Percentiles rank a stretch among this genome's conserved stretches.
Evolutionary conservation across 148 eudicot species (phyloP).

Genomic region (Silene uniflora): DNA sequence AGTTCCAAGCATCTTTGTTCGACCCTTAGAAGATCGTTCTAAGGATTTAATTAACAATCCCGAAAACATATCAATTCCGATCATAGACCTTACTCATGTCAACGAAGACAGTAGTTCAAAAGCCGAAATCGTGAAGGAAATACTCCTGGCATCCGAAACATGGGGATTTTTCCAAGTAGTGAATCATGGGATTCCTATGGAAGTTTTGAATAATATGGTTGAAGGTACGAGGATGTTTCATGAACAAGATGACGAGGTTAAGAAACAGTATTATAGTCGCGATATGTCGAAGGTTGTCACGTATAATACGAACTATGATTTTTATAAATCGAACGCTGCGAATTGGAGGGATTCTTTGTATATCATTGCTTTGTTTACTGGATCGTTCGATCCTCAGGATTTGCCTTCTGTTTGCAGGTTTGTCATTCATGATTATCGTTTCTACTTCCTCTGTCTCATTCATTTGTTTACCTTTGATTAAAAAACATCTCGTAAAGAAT

Average conservation of each 20-base stretch:
- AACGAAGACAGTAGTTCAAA: neutral
- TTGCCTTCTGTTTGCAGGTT: constrained; percentile 17
- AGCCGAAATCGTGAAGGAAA: constrained; percentile 3
- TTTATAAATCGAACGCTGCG: constrained; percentile 31
- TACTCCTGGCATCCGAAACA: constrained; percentile 29
- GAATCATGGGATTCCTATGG: constrained; percentile 40
- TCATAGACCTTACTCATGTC: constrained; percentile 30
- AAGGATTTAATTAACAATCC: constrained; percentile 16
- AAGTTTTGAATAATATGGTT: constrained; percentile 31
- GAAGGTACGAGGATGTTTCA: constrained; percentile 32
- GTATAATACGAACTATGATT: constrained; percentile 34
- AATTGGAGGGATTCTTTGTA: constrained; percentile 49
- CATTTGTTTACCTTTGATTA: too few species aligned
- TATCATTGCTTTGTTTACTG: constrained; percentile 8
- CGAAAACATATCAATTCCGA: constrained; percentile 23
- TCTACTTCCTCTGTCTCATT: too few species aligned
- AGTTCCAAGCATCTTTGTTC: constrained; percentile 36
- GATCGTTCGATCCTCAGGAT: constrained; percentile 14
- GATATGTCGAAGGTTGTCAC: constrained; percentile 20
- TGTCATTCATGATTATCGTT: too few species aligned
- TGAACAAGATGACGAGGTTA: constrained; percentile 38
- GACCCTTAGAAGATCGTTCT: constrained; percentile 29
- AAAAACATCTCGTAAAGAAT: too few species aligned
- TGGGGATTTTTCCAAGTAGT: constrained; percentile 52
- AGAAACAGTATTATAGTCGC: constrained; percentile 34